Evolutionary conservation across 1,284 basidiomycete species (phyloP).

Genomic region (Ganoderma leucocontextum): DNA sequence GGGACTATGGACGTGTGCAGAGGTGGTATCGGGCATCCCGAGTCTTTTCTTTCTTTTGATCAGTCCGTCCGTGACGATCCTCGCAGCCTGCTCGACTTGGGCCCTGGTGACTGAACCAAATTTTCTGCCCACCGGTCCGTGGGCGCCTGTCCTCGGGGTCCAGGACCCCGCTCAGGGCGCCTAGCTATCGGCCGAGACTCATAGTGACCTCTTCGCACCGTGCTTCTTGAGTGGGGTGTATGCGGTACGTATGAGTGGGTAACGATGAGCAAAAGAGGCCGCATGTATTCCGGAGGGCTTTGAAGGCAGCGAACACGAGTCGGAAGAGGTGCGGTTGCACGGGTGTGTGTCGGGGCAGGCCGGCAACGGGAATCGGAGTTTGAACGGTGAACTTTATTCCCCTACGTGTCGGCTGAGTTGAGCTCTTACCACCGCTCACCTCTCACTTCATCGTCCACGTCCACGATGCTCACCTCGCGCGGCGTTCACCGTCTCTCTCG

Average conservation of each 20-base stretch:
- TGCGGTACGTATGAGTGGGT: background rate
- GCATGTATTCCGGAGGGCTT: slow-evolving; percentile 54
- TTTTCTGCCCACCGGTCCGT: slow-evolving; percentile 27
- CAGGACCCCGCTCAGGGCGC: slow-evolving; percentile 16
- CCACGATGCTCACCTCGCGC: slow-evolving; percentile 80
- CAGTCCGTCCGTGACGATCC: slow-evolving; percentile 10
- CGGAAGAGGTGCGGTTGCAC: slow-evolving; percentile 22
- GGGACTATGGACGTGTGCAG: slow-evolving; percentile 24
- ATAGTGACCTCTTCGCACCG: background rate
- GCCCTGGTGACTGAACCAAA: slow-evolving; percentile 16
- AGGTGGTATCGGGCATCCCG: slow-evolving; percentile 25
- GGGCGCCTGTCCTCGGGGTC: slow-evolving; percentile 25
- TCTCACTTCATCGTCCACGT: slow-evolving; percentile 43
- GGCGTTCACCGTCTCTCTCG: slow-evolving; percentile 84
- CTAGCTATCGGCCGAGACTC: slow-evolving; percentile 27
- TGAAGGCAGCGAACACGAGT: slow-evolving; percentile 54
- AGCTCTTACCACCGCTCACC: slow-evolving; percentile 38
- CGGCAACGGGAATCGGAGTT: slow-evolving; percentile 41
- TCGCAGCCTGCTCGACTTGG: slow-evolving; percentile 4
- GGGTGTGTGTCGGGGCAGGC: slow-evolving; percentile 41
- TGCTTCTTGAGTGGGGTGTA: slow-evolving; percentile 10
- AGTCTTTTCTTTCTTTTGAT: slow-evolving; percentile 18
- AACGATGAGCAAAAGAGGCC: slow-evolving; percentile 2
- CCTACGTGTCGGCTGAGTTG: slow-evolving; percentile 36
- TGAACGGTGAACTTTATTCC: slow-evolving; percentile 45